These are phyloP conservation scores for Mycogone perniciosa DNA, from an alignment of 2,329 filamentous ascomycete species.

Conservation along the genomic window DNA sequence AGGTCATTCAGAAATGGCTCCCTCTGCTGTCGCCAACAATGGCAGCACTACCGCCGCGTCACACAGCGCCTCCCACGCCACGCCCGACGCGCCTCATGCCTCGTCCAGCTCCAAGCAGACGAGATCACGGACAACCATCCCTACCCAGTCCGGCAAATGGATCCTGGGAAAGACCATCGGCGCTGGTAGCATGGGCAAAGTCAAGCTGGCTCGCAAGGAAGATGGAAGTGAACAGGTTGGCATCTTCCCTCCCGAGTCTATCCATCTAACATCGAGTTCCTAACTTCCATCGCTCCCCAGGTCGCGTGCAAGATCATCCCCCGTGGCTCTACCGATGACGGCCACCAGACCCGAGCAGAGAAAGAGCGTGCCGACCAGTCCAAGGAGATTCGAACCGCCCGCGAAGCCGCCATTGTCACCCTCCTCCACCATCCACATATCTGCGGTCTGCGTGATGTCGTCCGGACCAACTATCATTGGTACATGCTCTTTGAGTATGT, in stretches of 20 bases:
- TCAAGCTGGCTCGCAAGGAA: slow-evolving; percentile 87
- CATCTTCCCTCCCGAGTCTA: not conserved
- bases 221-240: slow-evolving; percentile 85
- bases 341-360: slow-evolving; percentile 62
- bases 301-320: slow-evolving; percentile 97
- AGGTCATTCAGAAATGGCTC: slow-evolving; percentile 41
- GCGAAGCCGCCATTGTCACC: slow-evolving; percentile 93
- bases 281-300: slow-evolving; percentile 35
- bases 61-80: slow-evolving; percentile 33
- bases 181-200: slow-evolving; percentile 97
- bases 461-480: slow-evolving; percentile 96
- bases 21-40: slow-evolving; percentile 47
- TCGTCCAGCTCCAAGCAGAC: slow-evolving; percentile 42
- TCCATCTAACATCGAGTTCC: slow-evolving; percentile 9
- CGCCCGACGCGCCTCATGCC: slow-evolving; percentile 30
- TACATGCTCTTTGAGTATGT: slow-evolving; percentile 99
- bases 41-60: slow-evolving; percentile 47
- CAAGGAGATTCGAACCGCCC: slow-evolving; percentile 89
- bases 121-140: slow-evolving; percentile 72
- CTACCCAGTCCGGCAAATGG: slow-evolving; percentile 87
- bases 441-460: slow-evolving; percentile 89
- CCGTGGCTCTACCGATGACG: slow-evolving; percentile 80
- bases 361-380: slow-evolving; percentile 90
- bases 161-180: slow-evolving; percentile 94
- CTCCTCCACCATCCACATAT: slow-evolving; percentile 93